Base-by-base conservation (phyloP, 1,284 basidiomycete genomes). In the Thecaphora thlaspeos region DNA sequence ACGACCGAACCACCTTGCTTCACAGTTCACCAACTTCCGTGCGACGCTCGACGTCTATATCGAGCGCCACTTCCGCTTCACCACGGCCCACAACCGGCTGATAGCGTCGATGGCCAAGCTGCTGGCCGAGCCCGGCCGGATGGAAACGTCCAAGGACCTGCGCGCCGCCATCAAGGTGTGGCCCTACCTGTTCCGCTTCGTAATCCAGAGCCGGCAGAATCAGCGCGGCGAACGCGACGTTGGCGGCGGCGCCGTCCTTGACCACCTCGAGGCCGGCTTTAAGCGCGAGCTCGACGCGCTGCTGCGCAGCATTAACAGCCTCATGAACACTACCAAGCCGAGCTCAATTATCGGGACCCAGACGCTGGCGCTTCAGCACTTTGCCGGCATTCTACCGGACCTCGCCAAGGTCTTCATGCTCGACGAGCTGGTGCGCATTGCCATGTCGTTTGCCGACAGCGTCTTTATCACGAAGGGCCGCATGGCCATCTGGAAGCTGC, bases 121-220 rank as follows among this genome's bases (percentile, higher is more conserved):
- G 7, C 82, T 96, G 46, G 81, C 82, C 22, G 85, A 88, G 56
- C 90, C 91, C 0, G 84, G 86, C 0, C 83, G 85, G 8, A 82
- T 83, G 11, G 90, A 92, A 28, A 86, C 84, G 3, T 90, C 88
- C 0, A 86, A 87, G 21, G 82, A 85, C 17, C 83, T 96, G 48
- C 87, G 93, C 36, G 86, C 91, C 1, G 88, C 91, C 14, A 83
- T 98, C 67, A 96, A 96, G 78, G 93, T 97, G 19, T 95, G 92
- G 90, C 88, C 92, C 70, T 91, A 94, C 73, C 85, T 97, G 65
- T 91, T 96, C 84, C 89, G 90, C 75, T 91, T 97, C 79, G 89
- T 96, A 67, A 86, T 90, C 9, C 84, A 89, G 21, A 87, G 91
- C 5, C 82, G 92, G 37, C 90, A 94, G 73, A 79, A 96, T 34